Evolutionary conservation across 1,284 basidiomycete genomes (phyloP).

Genomic region (Inonotus obliquus): DNA sequence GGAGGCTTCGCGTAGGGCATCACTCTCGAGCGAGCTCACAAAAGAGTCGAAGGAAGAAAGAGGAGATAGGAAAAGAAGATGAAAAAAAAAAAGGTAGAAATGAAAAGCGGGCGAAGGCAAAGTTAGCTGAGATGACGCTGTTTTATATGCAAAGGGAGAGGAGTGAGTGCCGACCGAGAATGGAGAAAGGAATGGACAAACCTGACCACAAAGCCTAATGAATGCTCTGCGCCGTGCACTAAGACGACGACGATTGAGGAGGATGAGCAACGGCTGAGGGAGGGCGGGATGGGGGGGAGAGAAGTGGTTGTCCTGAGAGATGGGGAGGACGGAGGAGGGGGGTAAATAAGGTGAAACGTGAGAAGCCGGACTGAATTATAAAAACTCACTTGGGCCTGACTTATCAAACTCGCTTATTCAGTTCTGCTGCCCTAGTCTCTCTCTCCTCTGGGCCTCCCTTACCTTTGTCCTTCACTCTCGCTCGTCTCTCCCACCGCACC

Average conservation of each 20-base stretch:
- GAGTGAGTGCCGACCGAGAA: background rate
- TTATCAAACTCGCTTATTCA: background rate
- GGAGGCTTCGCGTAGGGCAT: slow-evolving; percentile 20
- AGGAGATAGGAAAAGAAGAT: background rate
- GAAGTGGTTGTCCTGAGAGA: background rate
- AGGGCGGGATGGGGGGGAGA: background rate
- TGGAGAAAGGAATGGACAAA: background rate
- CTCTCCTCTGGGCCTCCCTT: background rate
- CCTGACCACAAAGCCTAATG: background rate
- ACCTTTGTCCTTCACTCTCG: background rate
- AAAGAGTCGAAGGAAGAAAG: background rate
- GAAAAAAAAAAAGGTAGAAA: background rate
- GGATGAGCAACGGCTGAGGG: slow-evolving; percentile 9
- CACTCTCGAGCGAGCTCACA: background rate
- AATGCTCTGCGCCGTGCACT: slow-evolving; percentile 6
- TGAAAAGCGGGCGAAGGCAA: background rate
- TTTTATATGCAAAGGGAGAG: background rate
- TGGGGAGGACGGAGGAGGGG: background rate
- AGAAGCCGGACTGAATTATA: slow-evolving; percentile 2
- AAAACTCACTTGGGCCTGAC: background rate
- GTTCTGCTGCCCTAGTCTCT: background rate
- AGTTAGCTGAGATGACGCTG: background rate
- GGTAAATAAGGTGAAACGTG: slow-evolving; percentile 13
- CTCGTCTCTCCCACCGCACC: background rate
- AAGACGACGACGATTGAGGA: background rate